These are phyloP conservation scores for Metschnikowia rubicola DNA, from an alignment of 805 yeast genomes.

Conservation along the genomic window DNA sequence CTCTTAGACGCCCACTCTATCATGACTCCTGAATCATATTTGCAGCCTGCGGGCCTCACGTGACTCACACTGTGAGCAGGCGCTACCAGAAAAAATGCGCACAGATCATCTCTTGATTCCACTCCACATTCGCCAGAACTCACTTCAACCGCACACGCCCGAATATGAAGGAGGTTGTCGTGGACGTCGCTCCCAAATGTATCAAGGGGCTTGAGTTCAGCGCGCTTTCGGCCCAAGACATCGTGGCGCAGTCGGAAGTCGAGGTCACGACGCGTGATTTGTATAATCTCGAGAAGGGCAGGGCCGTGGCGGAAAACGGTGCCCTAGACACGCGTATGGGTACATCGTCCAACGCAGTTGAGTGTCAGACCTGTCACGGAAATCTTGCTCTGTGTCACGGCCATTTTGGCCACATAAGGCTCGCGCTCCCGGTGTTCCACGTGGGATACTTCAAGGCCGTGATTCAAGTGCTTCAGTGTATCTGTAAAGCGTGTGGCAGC, in stretches of 20 bases:
- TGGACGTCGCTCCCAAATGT: slow-evolving; percentile 83
- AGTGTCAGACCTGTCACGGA: slow-evolving; percentile 91
- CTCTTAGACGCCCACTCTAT: no score
- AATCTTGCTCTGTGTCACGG: slow-evolving; percentile 94
- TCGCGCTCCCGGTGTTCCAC: slow-evolving; percentile 95
- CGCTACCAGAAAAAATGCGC: background rate
- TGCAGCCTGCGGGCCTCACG: background rate
- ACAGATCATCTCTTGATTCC: background rate
- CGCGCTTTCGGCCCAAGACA: slow-evolving; percentile 87
- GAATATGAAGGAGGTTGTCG: slow-evolving; percentile 47
- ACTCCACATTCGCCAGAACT: background rate
- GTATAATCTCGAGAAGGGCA: slow-evolving; percentile 85
- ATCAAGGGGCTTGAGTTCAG: slow-evolving; percentile 90
- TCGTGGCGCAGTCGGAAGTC: slow-evolving; percentile 89
- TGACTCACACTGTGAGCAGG: background rate
- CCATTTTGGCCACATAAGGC: slow-evolving; percentile 91
- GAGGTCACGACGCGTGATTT: slow-evolving; percentile 89
- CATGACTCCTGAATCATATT: no score
- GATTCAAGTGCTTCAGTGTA: slow-evolving; percentile 80
- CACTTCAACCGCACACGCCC: background rate
- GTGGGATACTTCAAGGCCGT: slow-evolving; percentile 95
- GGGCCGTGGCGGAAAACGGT: slow-evolving; percentile 78
- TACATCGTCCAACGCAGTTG: slow-evolving; percentile 78
- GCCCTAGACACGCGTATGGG: slow-evolving; percentile 95
- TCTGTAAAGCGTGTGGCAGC: slow-evolving; percentile 86